Evolutionary conservation across 352 stramenopile genomes (phyloP).

Genomic region (Phytophthora pinifolia): DNA sequence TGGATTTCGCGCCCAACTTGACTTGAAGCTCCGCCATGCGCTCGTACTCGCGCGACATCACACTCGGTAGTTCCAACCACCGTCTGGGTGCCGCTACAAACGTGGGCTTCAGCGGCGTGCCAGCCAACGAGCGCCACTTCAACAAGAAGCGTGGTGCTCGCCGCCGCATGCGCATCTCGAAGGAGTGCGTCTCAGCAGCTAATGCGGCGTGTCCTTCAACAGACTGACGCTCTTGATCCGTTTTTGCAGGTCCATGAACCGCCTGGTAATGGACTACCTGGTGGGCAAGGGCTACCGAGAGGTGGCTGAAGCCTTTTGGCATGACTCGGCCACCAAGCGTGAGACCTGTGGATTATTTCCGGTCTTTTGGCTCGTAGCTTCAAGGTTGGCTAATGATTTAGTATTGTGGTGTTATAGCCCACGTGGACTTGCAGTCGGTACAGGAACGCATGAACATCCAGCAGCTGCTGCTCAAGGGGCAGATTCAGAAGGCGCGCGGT

Average conservation of each 20-base stretch:
- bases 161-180: constrained; percentile 61
- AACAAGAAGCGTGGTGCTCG: constrained; percentile 30
- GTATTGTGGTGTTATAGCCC: constrained; percentile 29
- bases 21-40: constrained; percentile 22
- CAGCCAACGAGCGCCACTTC: constrained; percentile 22
- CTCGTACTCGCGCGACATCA: constrained; percentile 20
- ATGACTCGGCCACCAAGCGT: constrained; percentile 72
- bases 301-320: constrained; percentile 74
- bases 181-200: constrained; percentile 45
- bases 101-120: constrained; percentile 14
- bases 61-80: constrained; percentile 21
- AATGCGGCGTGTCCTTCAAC: neutral
- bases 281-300: constrained; percentile 78
- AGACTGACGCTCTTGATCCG: constrained; percentile 8
- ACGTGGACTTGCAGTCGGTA: constrained; percentile 74
- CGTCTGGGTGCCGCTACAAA: constrained; percentile 15
- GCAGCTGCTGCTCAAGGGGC: constrained; percentile 59
- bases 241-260: constrained; percentile 63
- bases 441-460: constrained; percentile 75
- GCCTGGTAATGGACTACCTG: constrained; percentile 82
- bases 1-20: constrained; percentile 27
- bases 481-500: constrained; percentile 56
- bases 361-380: constrained; percentile 7
- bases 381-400: constrained; percentile 10
- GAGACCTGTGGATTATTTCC: constrained; percentile 17